phyloP scores from a whole-genome alignment of 805 yeast species.

The Wickerhamomyces queroliae region DNA sequence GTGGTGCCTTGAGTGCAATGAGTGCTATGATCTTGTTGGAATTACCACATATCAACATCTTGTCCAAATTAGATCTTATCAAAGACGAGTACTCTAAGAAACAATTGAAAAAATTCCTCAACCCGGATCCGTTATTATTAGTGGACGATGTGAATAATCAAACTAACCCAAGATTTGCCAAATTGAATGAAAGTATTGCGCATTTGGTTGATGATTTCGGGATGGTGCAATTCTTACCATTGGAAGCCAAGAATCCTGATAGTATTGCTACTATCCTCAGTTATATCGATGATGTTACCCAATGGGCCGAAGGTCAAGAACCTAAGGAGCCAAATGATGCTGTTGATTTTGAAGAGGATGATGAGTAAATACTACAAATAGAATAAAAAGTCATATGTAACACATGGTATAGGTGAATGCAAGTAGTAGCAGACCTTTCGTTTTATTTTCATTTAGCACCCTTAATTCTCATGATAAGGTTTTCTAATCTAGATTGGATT shows the following conservation, averaged over 20 bases:
- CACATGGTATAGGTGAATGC: neutral
- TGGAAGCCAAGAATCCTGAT: constrained; percentile 72
- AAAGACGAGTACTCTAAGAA: constrained; percentile 72
- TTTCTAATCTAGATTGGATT: constrained; percentile 17
- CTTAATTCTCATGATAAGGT: constrained; percentile 15
- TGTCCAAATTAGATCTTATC: constrained; percentile 82
- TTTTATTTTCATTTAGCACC: constrained; percentile 9
- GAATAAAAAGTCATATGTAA: constrained; percentile 1
- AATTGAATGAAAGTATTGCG: constrained; percentile 77
- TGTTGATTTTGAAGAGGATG: constrained; percentile 54
- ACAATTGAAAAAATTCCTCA: constrained; percentile 75
- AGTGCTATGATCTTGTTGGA: constrained; percentile 95
- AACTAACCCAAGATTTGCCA: constrained; percentile 58
- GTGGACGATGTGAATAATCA: constrained; percentile 41
- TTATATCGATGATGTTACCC: constrained; percentile 94
- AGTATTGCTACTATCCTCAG: constrained; percentile 79
- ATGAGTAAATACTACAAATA: constrained; percentile 9
- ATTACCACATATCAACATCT: constrained; percentile 87
- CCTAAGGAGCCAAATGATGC: constrained; percentile 93
- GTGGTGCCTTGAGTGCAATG: constrained; percentile 97
- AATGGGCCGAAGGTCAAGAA: constrained; percentile 95
- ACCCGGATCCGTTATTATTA: constrained; percentile 85
- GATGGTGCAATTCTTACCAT: constrained; percentile 94
- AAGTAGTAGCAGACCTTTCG: too few relatives aligned
- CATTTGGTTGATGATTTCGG: constrained; percentile 94